These are phyloP conservation scores for Phytopythium mirpurense DNA, from an alignment of 352 stramenopile genomes.

Conservation along the genomic window DNA sequence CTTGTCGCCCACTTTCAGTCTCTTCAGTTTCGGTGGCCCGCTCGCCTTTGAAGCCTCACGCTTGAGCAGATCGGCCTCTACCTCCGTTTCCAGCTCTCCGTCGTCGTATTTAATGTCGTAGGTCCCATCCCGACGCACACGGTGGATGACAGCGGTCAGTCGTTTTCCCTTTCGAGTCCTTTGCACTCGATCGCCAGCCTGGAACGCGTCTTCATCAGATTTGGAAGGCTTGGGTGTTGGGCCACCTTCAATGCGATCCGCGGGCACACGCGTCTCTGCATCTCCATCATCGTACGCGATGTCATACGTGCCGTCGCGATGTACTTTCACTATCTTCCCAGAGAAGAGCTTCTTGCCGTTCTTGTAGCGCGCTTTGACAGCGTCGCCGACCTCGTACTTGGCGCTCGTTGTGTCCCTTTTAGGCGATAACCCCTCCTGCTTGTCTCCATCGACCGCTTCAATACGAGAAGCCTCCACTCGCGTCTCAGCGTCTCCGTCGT, in stretches of 20 bases:
- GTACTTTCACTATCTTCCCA: conserved; percentile 39
- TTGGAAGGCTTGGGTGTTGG: conserved; percentile 1
- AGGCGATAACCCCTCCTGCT: conserved; percentile 4
- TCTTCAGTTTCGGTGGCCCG: conserved; percentile 4
- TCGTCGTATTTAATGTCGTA: conserved; percentile 61
- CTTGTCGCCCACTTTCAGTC: conserved; percentile 19
- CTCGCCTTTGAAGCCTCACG: neutral
- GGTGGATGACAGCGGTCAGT: conserved; percentile 19
- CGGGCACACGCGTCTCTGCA: conserved; percentile 27
- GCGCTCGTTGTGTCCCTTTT: conserved; percentile 5
- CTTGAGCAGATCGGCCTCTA: conserved; percentile 20
- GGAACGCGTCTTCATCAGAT: neutral
- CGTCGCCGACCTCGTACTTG: conserved; percentile 18
- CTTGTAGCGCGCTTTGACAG: conserved; percentile 36
- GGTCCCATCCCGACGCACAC: conserved; percentile 47
- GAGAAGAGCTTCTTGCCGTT: conserved; percentile 31
- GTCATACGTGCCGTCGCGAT: conserved; percentile 61
- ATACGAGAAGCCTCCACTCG: conserved; percentile 16
- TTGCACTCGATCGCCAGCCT: conserved; percentile 9
- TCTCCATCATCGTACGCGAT: conserved; percentile 63
- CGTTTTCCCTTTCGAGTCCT: conserved; percentile 25
- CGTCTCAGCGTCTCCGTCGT: conserved; percentile 32
- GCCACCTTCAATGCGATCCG: conserved; percentile 15
- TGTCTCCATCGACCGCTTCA: conserved; percentile 5
- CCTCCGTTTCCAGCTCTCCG: conserved; percentile 32